Conservation (phyloP, 345 rosid species). For the Moringa oleifera region DNA sequence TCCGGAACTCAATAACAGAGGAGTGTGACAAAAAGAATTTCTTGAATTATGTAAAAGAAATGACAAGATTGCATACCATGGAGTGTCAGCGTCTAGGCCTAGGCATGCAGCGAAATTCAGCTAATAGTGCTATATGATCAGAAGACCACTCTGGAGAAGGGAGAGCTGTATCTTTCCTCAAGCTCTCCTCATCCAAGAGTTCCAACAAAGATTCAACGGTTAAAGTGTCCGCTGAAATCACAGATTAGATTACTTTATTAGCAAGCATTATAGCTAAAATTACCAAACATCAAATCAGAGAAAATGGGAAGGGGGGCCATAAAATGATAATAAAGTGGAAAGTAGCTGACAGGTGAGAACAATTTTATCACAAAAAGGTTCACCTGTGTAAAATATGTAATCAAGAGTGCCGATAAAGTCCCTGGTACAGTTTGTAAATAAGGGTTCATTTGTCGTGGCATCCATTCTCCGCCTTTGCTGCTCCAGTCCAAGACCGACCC, state of each 20-base stretch:
- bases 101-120: slow-evolving; percentile 91
- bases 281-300: slow-evolving; percentile 13
- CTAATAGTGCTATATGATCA: slow-evolving; percentile 92
- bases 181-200: slow-evolving; percentile 94
- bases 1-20: not conserved
- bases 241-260: not conserved
- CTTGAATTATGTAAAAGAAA: not conserved
- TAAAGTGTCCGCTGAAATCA: slow-evolving; percentile 80
- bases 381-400: slow-evolving; percentile 96
- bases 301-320: not conserved
- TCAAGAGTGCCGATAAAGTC: slow-evolving; percentile 91
- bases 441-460: slow-evolving; percentile 78
- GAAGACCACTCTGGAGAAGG: slow-evolving; percentile 99
- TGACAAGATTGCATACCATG: slow-evolving; percentile 15
- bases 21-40: not conserved
- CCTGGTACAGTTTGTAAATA: slow-evolving; percentile 92
- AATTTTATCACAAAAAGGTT: not conserved
- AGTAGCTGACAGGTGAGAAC: not conserved
- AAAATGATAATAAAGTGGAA: too few relatives aligned
- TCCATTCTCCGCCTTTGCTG: slow-evolving; percentile 91
- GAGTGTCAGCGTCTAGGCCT: slow-evolving; percentile 77
- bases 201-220: slow-evolving; percentile 92
- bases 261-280: slow-evolving; percentile 6
- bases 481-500: slow-evolving; percentile 49
- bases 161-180: slow-evolving; percentile 98